Evolutionary conservation across 805 yeast species (phyloP), one percentile per base, ranked within the genome.

Genomic region (Saccharomycopsis oosterbeekiorum): DNA sequence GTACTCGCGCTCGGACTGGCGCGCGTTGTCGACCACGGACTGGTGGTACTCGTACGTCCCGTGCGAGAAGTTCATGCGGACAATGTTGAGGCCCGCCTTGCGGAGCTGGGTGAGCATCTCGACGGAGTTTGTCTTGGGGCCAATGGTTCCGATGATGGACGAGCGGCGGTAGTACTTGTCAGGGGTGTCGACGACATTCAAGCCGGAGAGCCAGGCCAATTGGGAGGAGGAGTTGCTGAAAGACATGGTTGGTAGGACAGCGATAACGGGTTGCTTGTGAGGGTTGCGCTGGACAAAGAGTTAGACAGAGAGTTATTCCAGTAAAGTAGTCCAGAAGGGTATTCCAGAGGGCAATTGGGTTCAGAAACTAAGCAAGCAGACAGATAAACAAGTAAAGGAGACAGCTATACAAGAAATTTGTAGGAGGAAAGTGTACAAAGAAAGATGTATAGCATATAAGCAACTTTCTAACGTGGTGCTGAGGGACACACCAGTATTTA

Each of bases 1-100:
- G 77, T 86, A 91, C 61, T 87, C 75, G 76, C 85, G 85, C 78
- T 89, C 97, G 67, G 97, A 91, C 77, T 90, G 85, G 79, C 96
- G 88, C 70, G 97, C 90, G 74, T 94, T 93, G 83, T 93, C 97
- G 75, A 94, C 80, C 71, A 94, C 99, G 65, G 89, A 79, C 79
- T 92, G 97, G 79, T 94, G 99, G 85, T 94, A 94, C 71, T 92
- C 97, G 80, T 94, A 86, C 59, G 97, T 84, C 71, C 99, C 99
- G 81, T 94, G 99, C 68, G 97, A 89, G 81, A 94, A 94, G 86
- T 94, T 94, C 97, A 94, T 91, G 76, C 99, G 88, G 60, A 90
- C 98, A 74, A 94, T 89, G 84, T 93, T 94, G 70, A 94, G 83
- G 74, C 99, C 99, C 65, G 97, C 97, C 78, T 90, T 89, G 82